Conservation (phyloP, 2,329 filamentous ascomycete genomes). For the Myriosclerotinia duriaeana region DNA sequence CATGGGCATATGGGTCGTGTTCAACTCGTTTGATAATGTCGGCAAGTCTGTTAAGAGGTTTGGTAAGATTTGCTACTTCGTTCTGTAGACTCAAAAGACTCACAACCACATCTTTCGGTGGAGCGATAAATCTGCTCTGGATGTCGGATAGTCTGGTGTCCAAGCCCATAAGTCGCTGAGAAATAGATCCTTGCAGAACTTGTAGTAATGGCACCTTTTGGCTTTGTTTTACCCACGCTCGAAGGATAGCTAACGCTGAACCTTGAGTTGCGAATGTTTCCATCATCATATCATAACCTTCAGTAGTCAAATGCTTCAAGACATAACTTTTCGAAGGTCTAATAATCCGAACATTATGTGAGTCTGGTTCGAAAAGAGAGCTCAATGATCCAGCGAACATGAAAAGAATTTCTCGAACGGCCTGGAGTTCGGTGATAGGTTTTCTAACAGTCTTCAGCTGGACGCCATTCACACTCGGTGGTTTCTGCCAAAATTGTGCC, state of each 20-base stretch:
- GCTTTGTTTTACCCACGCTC: constrained; percentile 47
- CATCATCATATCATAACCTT: constrained; percentile 43
- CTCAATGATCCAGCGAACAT: constrained; percentile 82
- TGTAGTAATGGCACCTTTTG: constrained; percentile 38
- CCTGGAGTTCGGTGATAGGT: constrained; percentile 59
- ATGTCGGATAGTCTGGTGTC: constrained; percentile 58
- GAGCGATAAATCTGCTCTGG: constrained; percentile 60
- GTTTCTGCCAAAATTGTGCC: constrained; percentile 51
- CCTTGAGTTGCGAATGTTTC: constrained; percentile 51
- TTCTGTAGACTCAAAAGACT: constrained; percentile 65
- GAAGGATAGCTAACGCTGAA: constrained; percentile 47
- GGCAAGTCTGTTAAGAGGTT: constrained; percentile 60
- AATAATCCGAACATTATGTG: constrained; percentile 43
- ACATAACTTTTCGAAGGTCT: constrained; percentile 35
- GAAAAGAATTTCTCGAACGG: constrained; percentile 75
- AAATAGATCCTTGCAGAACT: constrained; percentile 36
- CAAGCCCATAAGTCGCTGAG: constrained; percentile 53
- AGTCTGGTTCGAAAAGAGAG: constrained; percentile 58
- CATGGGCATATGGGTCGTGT: constrained; percentile 40
- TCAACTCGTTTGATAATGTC: constrained; percentile 60
- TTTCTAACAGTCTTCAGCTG: constrained; percentile 37
- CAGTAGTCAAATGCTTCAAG: constrained; percentile 43
- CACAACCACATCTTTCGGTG: constrained; percentile 54
- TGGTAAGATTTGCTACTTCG: constrained; percentile 54
- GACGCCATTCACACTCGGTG: constrained; percentile 32